Evolutionary conservation across 768 basidiomycete genomes (phyloP).

Genomic region (Amanita phalloides): DNA sequence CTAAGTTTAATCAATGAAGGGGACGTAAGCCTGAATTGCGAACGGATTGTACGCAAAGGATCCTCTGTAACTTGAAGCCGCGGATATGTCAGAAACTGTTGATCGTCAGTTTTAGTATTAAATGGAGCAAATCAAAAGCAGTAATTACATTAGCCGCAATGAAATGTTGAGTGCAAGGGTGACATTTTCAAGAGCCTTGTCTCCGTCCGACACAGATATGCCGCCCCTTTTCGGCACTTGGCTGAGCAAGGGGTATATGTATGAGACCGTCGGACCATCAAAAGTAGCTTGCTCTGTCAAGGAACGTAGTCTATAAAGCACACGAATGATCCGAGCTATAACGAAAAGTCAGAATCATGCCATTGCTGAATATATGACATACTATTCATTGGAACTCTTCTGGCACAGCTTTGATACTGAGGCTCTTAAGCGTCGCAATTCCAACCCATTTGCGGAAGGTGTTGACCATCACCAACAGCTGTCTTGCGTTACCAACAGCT

Average conservation of each 20-base stretch:
- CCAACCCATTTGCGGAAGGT: conserved; percentile 69
- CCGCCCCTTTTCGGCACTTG: conserved; percentile 64
- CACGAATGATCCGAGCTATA: conserved; percentile 68
- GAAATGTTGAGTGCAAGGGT: conserved; percentile 63
- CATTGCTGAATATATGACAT: conserved; percentile 11
- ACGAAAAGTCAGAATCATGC: conserved; percentile 1
- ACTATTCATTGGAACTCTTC: conserved; percentile 61
- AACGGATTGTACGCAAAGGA: conserved; percentile 61
- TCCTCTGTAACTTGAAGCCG: conserved; percentile 56
- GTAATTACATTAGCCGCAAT: conserved; percentile 61
- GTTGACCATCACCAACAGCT: too few species aligned
- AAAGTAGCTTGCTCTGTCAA: conserved; percentile 76
- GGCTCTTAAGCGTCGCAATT: conserved; percentile 71
- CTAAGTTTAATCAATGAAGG: conserved; percentile 73
- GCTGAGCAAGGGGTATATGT: conserved; percentile 64
- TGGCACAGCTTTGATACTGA: conserved; percentile 56
- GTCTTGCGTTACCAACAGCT: too few species aligned
- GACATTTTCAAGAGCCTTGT: conserved; percentile 71
- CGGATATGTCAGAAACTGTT: conserved; percentile 71
- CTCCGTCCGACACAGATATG: conserved; percentile 50
- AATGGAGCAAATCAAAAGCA: neutral
- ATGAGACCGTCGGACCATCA: conserved; percentile 79
- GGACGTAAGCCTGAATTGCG: conserved; percentile 71
- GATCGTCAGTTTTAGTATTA: neutral
- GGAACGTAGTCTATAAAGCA: conserved; percentile 75